These are phyloP conservation scores for Pseudozyma pruni DNA, from an alignment of 1,284 basidiomycete genomes.

Conservation along the genomic window DNA sequence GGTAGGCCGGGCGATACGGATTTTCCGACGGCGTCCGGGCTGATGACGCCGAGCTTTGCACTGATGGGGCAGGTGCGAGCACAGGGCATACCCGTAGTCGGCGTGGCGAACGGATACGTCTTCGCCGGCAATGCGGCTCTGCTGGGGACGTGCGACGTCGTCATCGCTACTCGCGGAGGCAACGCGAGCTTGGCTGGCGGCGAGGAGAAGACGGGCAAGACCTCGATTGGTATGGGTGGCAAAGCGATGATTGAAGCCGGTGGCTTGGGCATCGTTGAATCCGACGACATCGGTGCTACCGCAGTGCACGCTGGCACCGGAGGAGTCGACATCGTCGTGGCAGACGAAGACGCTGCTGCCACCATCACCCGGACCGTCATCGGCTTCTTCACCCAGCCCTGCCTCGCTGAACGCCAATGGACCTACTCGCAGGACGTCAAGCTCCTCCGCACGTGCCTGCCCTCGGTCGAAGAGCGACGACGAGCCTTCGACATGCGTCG, in stretches of 20 bases:
- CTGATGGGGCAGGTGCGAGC: constrained; percentile 43
- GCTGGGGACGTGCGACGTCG: constrained; percentile 51
- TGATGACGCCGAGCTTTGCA: constrained; percentile 50
- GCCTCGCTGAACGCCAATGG: constrained; percentile 14
- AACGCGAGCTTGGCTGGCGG: constrained; percentile 1
- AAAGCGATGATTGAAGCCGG: constrained; percentile 57
- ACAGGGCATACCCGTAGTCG: constrained; percentile 41
- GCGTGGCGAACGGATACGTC: constrained; percentile 49
- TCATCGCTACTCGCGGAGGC: constrained; percentile 40
- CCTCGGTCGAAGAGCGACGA: constrained; percentile 22
- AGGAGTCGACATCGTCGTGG: constrained; percentile 47
- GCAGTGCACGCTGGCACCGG: constrained; percentile 37
- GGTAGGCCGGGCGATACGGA: constrained; percentile 54
- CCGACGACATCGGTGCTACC: constrained; percentile 44
- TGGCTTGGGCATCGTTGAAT: constrained; percentile 41
- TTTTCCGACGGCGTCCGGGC: constrained; percentile 17
- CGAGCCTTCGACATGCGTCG: constrained; percentile 49
- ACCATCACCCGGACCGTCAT: constrained; percentile 22
- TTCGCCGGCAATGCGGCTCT: constrained; percentile 57
- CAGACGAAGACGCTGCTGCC: constrained; percentile 35
- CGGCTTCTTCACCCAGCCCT: constrained; percentile 34
- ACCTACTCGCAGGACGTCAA: constrained; percentile 19
- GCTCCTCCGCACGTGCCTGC: constrained; percentile 37
- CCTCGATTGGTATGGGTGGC: constrained; percentile 52
- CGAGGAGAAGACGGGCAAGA: constrained; percentile 7